Conservation (phyloP, 2,329 filamentous ascomycete genomes). For the Colletotrichum costaricense region DNA sequence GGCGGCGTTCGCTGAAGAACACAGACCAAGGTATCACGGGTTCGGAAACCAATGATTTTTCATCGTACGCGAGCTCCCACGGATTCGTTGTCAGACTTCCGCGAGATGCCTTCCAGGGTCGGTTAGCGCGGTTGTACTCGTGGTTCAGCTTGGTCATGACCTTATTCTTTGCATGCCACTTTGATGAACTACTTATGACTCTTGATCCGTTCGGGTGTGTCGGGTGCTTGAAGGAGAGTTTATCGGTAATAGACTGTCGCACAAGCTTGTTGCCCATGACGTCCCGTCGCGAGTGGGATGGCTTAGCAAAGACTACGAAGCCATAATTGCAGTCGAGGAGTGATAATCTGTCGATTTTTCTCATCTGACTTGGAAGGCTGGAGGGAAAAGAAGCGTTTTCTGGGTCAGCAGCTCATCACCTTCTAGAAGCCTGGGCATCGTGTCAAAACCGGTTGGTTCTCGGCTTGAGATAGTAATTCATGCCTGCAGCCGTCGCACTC, state of each 20-base stretch:
- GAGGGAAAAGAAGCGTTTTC: not conserved
- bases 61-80: conserved; percentile 34
- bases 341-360: not conserved
- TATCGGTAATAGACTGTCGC: not conserved
- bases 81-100: conserved; percentile 18
- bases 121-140: conserved; percentile 14
- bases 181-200: not conserved
- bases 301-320: not conserved
- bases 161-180: not conserved
- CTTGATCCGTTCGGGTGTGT: not conserved
- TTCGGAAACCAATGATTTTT: conserved; percentile 28
- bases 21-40: conserved; percentile 22
- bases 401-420: not conserved
- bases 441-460: not conserved
- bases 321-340: not conserved
- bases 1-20: conserved; percentile 13
- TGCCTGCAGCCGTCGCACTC: conserved; percentile 16
- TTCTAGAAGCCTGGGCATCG: conserved; percentile 7
- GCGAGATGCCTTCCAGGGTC: not conserved
- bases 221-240: not conserved
- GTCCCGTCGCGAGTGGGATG: not conserved
- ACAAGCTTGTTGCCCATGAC: not conserved
- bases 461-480: not conserved
- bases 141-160: not conserved
- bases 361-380: too few species aligned